Base-by-base conservation (phyloP, 2,329 filamentous ascomycete genomes). In the Pyrenophora graminea region DNA sequence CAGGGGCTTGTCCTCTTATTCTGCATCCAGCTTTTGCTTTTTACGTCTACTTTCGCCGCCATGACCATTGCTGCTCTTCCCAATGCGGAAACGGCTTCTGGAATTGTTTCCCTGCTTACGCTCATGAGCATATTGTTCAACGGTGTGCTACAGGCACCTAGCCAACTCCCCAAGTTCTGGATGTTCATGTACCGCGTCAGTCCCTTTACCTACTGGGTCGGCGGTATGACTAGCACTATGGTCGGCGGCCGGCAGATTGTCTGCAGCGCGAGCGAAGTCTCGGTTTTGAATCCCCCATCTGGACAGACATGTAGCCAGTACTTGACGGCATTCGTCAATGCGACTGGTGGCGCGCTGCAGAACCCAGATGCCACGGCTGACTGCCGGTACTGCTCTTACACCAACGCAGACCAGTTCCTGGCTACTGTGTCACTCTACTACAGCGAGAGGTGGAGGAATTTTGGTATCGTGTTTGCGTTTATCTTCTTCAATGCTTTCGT, bases 161-260 rank as follows among this genome's bases (percentile, higher is more conserved):
- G 64, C 3, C 77, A 79, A 0, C 77, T 91, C 1, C 87, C 88
- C 0, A 79, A 83, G 0, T 91, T 91, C 76, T 91, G 88, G 88
- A 84, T 84, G 54, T 90, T 89, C 75, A 90, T 90, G 87, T 88
- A 90, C 70, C 80, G 83, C 21, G 77, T 84, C 9, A 85, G 81
- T 0, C 86, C 85, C 0, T 85, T 89, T 52, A 88, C 85, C 0
- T 90, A 89, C 70, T 84, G 80, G 78, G 64, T 79, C 17, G 64
- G 55, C 15, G 74, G 73, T 8, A 71, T 78, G 32, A 68, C 75
- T 2, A 60, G 68, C 4, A 71, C 74, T 0, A 70, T 73, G 64
- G 66, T 86, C 0, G 71, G 74, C 2, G 70, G 64, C 0, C 77
- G 76, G 1, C 57, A 69, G 7, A 82, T 86, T 34, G 72, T 68